Percentiles rank a stretch among this genome's conserved stretches.
These are phyloP conservation scores for Cyclaneusma minus DNA, from an alignment of 2,329 filamentous ascomycete genomes.

Conservation along the genomic window DNA sequence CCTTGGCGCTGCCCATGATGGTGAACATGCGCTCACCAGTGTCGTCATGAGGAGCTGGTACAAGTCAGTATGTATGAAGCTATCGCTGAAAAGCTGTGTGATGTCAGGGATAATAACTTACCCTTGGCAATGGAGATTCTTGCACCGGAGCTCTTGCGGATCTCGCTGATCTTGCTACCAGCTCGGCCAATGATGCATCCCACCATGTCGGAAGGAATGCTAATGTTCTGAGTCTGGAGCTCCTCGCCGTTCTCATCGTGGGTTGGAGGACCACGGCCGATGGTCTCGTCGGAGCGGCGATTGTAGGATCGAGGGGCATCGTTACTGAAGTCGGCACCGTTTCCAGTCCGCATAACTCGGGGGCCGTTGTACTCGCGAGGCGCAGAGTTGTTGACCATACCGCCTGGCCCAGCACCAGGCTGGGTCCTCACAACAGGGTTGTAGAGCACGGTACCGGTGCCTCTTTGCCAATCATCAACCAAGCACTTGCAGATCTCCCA, in stretches of 20 bases:
- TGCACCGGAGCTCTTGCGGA: slow-evolving; percentile 88
- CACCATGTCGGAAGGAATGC: slow-evolving; percentile 98
- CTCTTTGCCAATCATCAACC: slow-evolving; percentile 93
- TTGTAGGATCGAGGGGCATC: slow-evolving; percentile 51
- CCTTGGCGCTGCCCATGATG: slow-evolving; percentile 87
- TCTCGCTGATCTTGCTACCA: slow-evolving; percentile 97
- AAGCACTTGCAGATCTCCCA: slow-evolving; percentile 99
- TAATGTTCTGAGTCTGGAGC: slow-evolving; percentile 98
- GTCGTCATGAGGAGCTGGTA: slow-evolving; percentile 71
- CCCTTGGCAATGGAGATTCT: slow-evolving; percentile 94
- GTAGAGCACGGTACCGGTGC: slow-evolving; percentile 92
- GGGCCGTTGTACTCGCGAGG: slow-evolving; percentile 42
- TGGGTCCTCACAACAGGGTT: slow-evolving; percentile 89
- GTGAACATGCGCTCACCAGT: slow-evolving; percentile 99
- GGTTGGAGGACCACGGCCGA: slow-evolving; percentile 65
- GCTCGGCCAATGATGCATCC: slow-evolving; percentile 95
- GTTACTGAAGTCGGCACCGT: slow-evolving; percentile 95
- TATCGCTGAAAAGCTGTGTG: neutral
- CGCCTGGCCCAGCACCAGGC: slow-evolving; percentile 30
- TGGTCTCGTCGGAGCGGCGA: slow-evolving; percentile 72
- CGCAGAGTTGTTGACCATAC: slow-evolving; percentile 23
- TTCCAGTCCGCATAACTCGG: slow-evolving; percentile 87
- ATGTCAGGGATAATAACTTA: slow-evolving; percentile 22
- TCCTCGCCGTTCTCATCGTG: slow-evolving; percentile 95
- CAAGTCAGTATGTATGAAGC: slow-evolving; percentile 9